A percentile compares a stretch with the other conserved stretches of the same genome.
phyloP scores from a whole-genome alignment of 805 yeast genomes.

The Blastobotrys mokoenaii region DNA sequence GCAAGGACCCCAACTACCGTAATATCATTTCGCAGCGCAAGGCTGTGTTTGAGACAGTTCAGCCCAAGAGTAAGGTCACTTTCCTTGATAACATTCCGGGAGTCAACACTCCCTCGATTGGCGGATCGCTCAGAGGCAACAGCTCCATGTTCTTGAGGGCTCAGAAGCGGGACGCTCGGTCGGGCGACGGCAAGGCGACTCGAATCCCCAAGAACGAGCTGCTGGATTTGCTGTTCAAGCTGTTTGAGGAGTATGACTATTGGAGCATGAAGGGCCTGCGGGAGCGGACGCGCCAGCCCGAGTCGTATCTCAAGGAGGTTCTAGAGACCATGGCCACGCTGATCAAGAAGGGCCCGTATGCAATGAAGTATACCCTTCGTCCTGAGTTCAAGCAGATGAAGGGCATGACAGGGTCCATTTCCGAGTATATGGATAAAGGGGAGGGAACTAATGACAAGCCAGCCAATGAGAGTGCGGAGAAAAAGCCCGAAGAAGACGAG shows the following conservation, averaged over 20 bases:
- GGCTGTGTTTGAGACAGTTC: constrained; percentile 33
- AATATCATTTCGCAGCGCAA: constrained; percentile 53
- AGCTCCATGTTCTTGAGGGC: constrained; percentile 50
- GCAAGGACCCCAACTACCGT: constrained; percentile 59
- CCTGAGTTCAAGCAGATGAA: constrained; percentile 78
- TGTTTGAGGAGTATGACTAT: constrained; percentile 91
- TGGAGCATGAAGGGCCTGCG: constrained; percentile 93
- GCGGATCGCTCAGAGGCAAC: constrained; percentile 69
- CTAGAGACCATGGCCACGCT: constrained; percentile 82
- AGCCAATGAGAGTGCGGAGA: neutral
- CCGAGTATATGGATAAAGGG: constrained; percentile 16
- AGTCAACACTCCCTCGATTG: constrained; percentile 76
- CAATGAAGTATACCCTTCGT: constrained; percentile 80
- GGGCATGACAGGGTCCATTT: constrained; percentile 27
- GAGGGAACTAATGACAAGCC: neutral
- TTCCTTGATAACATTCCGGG: constrained; percentile 77
- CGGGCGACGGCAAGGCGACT: constrained; percentile 75
- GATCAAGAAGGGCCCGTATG: constrained; percentile 93
- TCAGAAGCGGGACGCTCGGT: constrained; percentile 28
- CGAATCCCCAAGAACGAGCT: constrained; percentile 91
- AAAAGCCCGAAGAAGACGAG: constrained; percentile 3
- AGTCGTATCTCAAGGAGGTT: constrained; percentile 76
- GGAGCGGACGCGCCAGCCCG: constrained; percentile 94
- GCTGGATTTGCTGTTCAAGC: constrained; percentile 75
- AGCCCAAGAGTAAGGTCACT: constrained; percentile 55